A percentile compares a stretch with the other conserved stretches of the same genome.
These are phyloP conservation scores for Crithidia fasciculata DNA, from an alignment of 208 protist genomes.

Conservation along the genomic window DNA sequence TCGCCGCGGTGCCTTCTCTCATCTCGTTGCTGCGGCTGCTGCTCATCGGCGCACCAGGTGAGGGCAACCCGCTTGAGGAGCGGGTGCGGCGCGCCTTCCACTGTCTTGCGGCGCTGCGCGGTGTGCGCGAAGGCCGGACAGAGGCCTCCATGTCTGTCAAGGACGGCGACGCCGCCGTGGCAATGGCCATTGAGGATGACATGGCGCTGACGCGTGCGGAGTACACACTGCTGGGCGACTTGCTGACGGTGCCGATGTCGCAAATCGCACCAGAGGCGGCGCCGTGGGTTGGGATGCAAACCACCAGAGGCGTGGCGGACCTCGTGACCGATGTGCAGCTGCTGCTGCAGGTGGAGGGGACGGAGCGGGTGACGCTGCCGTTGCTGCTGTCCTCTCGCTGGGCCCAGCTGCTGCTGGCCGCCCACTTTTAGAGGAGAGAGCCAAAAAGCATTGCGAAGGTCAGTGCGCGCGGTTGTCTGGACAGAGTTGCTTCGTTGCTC, in stretches of 20 bases:
- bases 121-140: slow-evolving; percentile 4
- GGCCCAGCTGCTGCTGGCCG: slow-evolving; percentile 47
- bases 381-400: slow-evolving; percentile 77
- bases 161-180: background rate
- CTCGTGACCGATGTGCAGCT: slow-evolving; percentile 48
- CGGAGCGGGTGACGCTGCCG: slow-evolving; percentile 54
- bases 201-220: slow-evolving; percentile 32
- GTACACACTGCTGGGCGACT: slow-evolving; percentile 8
- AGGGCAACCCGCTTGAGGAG: slow-evolving; percentile 15
- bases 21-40: slow-evolving; percentile 19
- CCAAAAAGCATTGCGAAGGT: background rate
- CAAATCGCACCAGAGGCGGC: background rate
- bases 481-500: background rate
- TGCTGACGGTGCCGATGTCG: slow-evolving; percentile 5
- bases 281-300: background rate
- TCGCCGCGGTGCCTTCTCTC: background rate
- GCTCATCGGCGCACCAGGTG: slow-evolving; percentile 11
- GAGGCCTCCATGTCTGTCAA: background rate
- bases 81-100: slow-evolving; percentile 26
- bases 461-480: background rate
- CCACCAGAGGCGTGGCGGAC: background rate
- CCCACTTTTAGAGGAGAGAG: slow-evolving; percentile 33
- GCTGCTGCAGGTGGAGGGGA: slow-evolving; percentile 59
- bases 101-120: slow-evolving; percentile 24
- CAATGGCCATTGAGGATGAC: slow-evolving; percentile 27